Evolutionary conservation across 352 stramenopile genomes (phyloP).

Genomic region (Aphanomyces cochlioides): DNA sequence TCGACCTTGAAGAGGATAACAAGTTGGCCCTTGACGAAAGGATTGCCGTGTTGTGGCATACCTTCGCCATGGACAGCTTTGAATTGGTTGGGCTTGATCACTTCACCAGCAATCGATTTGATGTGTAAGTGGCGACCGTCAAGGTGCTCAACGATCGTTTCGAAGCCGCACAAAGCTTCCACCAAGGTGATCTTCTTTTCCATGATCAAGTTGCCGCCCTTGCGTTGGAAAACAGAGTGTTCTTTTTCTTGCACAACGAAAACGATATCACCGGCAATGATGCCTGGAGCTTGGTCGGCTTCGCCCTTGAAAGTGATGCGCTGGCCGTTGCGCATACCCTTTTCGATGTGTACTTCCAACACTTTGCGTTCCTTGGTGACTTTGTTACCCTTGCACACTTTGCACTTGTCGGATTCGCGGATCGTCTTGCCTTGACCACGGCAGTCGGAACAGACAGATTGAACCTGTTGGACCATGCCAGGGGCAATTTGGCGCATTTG

Average conservation of each 20-base stretch:
- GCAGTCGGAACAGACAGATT: conserved; percentile 92
- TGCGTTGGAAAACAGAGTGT: conserved; percentile 93
- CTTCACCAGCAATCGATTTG: conserved; percentile 89
- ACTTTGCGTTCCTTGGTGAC: conserved; percentile 97
- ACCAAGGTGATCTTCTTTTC: conserved; percentile 94
- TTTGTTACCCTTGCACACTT: conserved; percentile 91
- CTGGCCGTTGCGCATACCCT: conserved; percentile 96
- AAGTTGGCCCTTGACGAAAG: conserved; percentile 97
- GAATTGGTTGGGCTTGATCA: conserved; percentile 92
- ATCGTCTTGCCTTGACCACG: conserved; percentile 92
- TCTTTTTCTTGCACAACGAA: conserved; percentile 98
- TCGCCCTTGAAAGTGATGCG: conserved; percentile 97
- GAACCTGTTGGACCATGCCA: conserved; percentile 98
- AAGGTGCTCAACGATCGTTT: conserved; percentile 91
- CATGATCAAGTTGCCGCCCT: conserved; percentile 95
- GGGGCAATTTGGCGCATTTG: conserved; percentile 96
- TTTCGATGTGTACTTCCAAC: conserved; percentile 97
- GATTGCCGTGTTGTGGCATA: conserved; percentile 97
- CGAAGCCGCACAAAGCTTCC: conserved; percentile 89
- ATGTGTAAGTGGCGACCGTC: conserved; percentile 90
- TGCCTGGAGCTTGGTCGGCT: conserved; percentile 93
- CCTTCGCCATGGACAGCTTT: conserved; percentile 95
- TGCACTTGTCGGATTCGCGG: conserved; percentile 92
- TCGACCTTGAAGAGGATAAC: conserved; percentile 97
- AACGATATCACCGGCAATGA: conserved; percentile 91